These are phyloP conservation scores for Colletotrichum lindemuthianum DNA, from an alignment of 2,329 filamentous ascomycete species.

Conservation along the genomic window DNA sequence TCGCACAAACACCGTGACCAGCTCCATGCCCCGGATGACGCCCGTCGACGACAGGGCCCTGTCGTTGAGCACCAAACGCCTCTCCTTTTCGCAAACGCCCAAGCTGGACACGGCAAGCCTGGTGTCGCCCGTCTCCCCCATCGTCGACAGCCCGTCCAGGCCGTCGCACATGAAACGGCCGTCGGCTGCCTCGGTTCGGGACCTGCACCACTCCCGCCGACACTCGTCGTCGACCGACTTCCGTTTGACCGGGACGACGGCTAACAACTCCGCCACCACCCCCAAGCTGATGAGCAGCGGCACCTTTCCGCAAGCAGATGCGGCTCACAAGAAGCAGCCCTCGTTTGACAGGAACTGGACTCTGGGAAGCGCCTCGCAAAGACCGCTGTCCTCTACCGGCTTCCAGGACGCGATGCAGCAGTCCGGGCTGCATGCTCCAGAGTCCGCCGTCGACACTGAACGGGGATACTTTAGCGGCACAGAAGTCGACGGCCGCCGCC, in stretches of 20 bases:
- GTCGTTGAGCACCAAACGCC: slow-evolving; percentile 58
- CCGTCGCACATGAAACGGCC: slow-evolving; percentile 67
- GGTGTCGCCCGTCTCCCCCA: slow-evolving; percentile 52
- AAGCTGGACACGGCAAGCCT: slow-evolving; percentile 57
- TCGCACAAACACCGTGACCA: slow-evolving; percentile 67
- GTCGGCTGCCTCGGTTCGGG: slow-evolving; percentile 84
- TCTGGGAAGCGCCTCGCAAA: slow-evolving; percentile 60
- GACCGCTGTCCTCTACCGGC: slow-evolving; percentile 65
- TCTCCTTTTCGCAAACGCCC: slow-evolving; percentile 62
- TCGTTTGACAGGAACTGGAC: slow-evolving; percentile 79
- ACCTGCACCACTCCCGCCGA: slow-evolving; percentile 83
- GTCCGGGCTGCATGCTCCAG: slow-evolving; percentile 52
- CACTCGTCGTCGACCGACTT: slow-evolving; percentile 85
- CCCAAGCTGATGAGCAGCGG: slow-evolving; percentile 57
- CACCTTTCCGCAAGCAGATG: slow-evolving; percentile 52
- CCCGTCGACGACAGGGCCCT: slow-evolving; percentile 55
- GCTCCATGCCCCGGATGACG: slow-evolving; percentile 52
- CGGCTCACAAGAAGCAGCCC: slow-evolving; percentile 69
- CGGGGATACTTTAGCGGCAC: slow-evolving; percentile 94
- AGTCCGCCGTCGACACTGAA: slow-evolving; percentile 73
- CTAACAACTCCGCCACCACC: slow-evolving; percentile 46
- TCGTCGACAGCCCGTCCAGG: slow-evolving; percentile 59
- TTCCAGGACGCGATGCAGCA: slow-evolving; percentile 55
- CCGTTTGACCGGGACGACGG: slow-evolving; percentile 53
- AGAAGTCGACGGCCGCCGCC: slow-evolving; percentile 79